These are phyloP conservation scores for Gnaphalium uliginosum DNA, from an alignment of 129 eudicot species.

Conservation along the genomic window DNA sequence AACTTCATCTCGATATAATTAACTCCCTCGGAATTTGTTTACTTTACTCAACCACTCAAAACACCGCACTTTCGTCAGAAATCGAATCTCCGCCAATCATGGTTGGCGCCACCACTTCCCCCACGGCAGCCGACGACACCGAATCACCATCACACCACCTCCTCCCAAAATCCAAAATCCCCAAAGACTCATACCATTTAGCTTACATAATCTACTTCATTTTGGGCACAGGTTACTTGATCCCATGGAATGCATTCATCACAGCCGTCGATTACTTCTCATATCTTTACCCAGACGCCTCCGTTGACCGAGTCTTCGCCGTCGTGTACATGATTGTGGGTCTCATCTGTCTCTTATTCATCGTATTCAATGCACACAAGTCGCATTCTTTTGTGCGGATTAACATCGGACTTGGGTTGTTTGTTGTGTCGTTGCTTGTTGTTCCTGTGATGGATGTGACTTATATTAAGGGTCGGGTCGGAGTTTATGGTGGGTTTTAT, in stretches of 20 bases:
- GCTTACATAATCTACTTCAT: conserved; percentile 90
- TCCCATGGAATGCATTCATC: conserved; percentile 99
- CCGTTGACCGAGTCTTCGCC: conserved; percentile 86
- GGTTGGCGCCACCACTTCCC: conserved; percentile 31
- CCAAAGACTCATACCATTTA: conserved; percentile 70
- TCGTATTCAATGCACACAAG: conserved; percentile 54
- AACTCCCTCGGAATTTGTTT: neutral
- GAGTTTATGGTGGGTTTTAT: conserved; percentile 63
- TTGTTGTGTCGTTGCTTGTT: conserved; percentile 53
- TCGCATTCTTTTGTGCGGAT: conserved; percentile 56
- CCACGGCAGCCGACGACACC: conserved; percentile 39
- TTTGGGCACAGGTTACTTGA: conserved; percentile 79
- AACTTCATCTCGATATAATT: neutral
- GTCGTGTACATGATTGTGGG: conserved; percentile 69
- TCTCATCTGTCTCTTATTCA: conserved; percentile 44
- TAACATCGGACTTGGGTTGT: conserved; percentile 65
- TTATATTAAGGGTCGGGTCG: conserved; percentile 60
- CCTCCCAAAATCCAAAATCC: conserved; percentile 36
- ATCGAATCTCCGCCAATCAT: conserved; percentile 29
- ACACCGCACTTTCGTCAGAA: neutral
- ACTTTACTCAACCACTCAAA: conserved; percentile 21
- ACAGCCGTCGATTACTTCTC: conserved; percentile 98
- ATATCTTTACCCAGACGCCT: conserved; percentile 75
- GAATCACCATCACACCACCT: conserved; percentile 51
- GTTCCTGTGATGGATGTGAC: conserved; percentile 74